These are phyloP conservation scores for Neonectria sp. DNA, from an alignment of 2,329 filamentous ascomycete species.

Conservation along the genomic window DNA sequence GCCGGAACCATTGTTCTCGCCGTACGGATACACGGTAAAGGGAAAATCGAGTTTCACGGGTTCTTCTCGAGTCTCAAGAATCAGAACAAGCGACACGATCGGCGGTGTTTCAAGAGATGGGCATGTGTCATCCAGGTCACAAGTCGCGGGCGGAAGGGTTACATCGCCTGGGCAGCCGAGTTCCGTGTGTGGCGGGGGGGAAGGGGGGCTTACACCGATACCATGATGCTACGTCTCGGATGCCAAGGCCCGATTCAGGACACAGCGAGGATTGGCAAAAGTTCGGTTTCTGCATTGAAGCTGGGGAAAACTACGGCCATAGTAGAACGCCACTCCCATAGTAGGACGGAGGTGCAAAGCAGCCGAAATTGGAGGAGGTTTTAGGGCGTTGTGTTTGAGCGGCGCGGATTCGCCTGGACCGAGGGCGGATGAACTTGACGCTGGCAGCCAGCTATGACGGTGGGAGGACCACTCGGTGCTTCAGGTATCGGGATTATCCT, in stretches of 20 bases:
- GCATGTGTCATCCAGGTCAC: constrained; percentile 22
- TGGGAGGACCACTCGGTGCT: not conserved
- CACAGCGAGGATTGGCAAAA: not conserved
- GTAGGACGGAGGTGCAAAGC: not conserved
- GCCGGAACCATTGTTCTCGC: constrained; percentile 8
- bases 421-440: constrained; percentile 25
- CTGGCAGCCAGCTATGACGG: not conserved
- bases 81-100: constrained; percentile 3
- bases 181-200: constrained; percentile 9
- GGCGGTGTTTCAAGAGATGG: constrained; percentile 21
- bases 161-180: constrained; percentile 12
- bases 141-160: constrained; percentile 12
- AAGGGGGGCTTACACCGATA: constrained; percentile 10
- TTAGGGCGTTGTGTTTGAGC: constrained; percentile 20
- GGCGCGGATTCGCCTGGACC: constrained; percentile 1
- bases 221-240: constrained; percentile 15
- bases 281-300: not conserved
- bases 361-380: not conserved
- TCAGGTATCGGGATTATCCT: not conserved
- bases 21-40: not conserved
- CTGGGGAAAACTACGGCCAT: not conserved
- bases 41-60: constrained; percentile 5
- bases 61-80: not conserved
- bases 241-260: constrained; percentile 6
- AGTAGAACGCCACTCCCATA: not conserved